phyloP scores from a whole-genome alignment of 108 stramenopile species.

The Pseudonitzschia delicatissima region DNA sequence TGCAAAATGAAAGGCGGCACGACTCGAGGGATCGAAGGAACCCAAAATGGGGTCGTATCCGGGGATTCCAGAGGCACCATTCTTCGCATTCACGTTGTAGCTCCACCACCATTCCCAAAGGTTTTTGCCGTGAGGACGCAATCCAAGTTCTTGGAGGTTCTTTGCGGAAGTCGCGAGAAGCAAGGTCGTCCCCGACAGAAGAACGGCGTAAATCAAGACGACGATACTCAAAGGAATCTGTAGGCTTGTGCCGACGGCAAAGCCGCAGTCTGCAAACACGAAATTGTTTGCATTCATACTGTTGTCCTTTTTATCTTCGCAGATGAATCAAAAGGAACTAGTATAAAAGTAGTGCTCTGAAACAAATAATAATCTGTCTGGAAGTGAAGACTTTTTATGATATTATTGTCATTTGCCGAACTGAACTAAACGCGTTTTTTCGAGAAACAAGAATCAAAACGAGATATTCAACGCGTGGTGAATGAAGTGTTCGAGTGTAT shows the following conservation, averaged over 20 bases:
- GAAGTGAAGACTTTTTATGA: too few relatives aligned
- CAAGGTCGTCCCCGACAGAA: constrained; percentile 15
- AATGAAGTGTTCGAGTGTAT: too few relatives aligned
- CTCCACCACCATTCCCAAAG: constrained; percentile 25
- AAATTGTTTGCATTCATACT: too few relatives aligned
- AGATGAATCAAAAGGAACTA: not conserved
- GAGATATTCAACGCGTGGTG: not conserved
- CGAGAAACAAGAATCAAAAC: not conserved
- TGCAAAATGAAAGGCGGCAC: constrained; percentile 35
- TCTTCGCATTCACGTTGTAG: constrained; percentile 6
- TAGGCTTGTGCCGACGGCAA: not conserved
- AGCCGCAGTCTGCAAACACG: constrained; percentile 6
- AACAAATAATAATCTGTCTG: too few relatives aligned
- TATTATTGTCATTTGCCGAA: too few relatives aligned
- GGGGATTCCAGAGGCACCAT: constrained; percentile 34
- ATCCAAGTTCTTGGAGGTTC: constrained; percentile 21
- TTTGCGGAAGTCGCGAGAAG: constrained; percentile 4
- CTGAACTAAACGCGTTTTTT: too few relatives aligned
- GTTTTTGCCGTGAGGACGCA: constrained; percentile 21
- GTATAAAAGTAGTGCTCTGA: too few relatives aligned
- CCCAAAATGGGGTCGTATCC: constrained; percentile 77
- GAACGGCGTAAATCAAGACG: not conserved
- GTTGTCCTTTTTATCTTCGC: too few relatives aligned
- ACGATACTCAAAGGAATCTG: constrained; percentile 1
- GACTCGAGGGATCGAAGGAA: constrained; percentile 55